phyloP scores from a whole-genome alignment of 2,329 filamentous ascomycete genomes.

The Nothophoma quercina region DNA sequence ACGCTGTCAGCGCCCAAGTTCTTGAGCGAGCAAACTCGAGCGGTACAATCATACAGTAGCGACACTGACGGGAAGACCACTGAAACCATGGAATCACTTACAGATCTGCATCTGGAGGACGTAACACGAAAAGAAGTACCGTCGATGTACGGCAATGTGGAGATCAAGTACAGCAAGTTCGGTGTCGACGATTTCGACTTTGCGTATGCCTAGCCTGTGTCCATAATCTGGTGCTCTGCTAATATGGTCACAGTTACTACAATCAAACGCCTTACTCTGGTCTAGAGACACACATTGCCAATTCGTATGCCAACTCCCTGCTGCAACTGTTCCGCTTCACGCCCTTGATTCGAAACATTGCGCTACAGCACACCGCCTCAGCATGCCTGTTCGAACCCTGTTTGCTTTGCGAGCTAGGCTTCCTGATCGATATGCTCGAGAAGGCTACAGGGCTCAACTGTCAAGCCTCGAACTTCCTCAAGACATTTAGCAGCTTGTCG shows the following conservation, averaged over 20 bases:
- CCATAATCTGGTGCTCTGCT: neutral
- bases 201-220: slow-evolving; percentile 62
- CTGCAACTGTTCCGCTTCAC: slow-evolving; percentile 93
- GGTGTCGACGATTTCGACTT: slow-evolving; percentile 99
- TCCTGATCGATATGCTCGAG: slow-evolving; percentile 96
- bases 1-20: slow-evolving; percentile 85
- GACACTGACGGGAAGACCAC: slow-evolving; percentile 40
- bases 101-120: slow-evolving; percentile 72
- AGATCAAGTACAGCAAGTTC: slow-evolving; percentile 99
- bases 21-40: slow-evolving; percentile 88
- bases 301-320: slow-evolving; percentile 93
- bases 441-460: slow-evolving; percentile 94
- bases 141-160: slow-evolving; percentile 88
- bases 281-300: slow-evolving; percentile 93
- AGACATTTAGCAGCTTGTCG: slow-evolving; percentile 83
- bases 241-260: slow-evolving; percentile 71
- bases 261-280: slow-evolving; percentile 93
- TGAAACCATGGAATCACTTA: slow-evolving; percentile 70
- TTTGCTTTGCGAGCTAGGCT: slow-evolving; percentile 91
- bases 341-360: slow-evolving; percentile 84
- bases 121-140: slow-evolving; percentile 83
- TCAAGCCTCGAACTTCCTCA: slow-evolving; percentile 93
- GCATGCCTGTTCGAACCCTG: slow-evolving; percentile 84
- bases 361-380: slow-evolving; percentile 86
- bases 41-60: slow-evolving; percentile 52